These are phyloP conservation scores for Sclerotinia sclerotiorum DNA, from an alignment of 2,329 filamentous ascomycete species.

Conservation along the genomic window DNA sequence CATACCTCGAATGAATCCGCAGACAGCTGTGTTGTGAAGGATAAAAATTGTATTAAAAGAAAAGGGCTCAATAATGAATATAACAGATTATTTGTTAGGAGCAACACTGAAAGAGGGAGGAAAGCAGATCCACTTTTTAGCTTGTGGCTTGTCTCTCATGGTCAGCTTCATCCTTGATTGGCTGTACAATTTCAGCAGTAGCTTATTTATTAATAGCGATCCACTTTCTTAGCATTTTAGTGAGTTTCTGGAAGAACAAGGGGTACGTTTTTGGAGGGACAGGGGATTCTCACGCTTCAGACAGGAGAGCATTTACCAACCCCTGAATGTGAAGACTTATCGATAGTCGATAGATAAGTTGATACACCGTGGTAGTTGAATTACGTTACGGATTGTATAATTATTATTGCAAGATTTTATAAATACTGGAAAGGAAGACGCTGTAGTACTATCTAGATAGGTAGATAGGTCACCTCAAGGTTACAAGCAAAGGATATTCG, in stretches of 20 bases:
- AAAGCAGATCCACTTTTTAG: slow-evolving; percentile 3
- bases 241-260: neutral
- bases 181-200: neutral
- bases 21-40: neutral
- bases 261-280: neutral
- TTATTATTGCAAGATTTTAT: too few relatives aligned
- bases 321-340: neutral
- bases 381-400: too few relatives aligned
- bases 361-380: too few relatives aligned
- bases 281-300: neutral
- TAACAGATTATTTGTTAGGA: slow-evolving; percentile 5
- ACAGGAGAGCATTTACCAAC: neutral
- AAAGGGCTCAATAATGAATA: neutral
- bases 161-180: neutral
- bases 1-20: neutral
- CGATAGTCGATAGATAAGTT: too few relatives aligned
- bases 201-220: slow-evolving; percentile 4
- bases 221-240: neutral
- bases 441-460: too few relatives aligned
- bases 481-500: too few relatives aligned
- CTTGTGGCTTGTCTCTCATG: neutral
- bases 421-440: too few relatives aligned
- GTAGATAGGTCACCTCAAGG: too few relatives aligned
- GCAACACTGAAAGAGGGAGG: slow-evolving; percentile 6
- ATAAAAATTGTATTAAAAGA: neutral